Percentiles rank a stretch among this genome's conserved stretches.
These are phyloP conservation scores for Bipolaris bicolor DNA, from an alignment of 2,329 filamentous ascomycete genomes.

Conservation along the genomic window DNA sequence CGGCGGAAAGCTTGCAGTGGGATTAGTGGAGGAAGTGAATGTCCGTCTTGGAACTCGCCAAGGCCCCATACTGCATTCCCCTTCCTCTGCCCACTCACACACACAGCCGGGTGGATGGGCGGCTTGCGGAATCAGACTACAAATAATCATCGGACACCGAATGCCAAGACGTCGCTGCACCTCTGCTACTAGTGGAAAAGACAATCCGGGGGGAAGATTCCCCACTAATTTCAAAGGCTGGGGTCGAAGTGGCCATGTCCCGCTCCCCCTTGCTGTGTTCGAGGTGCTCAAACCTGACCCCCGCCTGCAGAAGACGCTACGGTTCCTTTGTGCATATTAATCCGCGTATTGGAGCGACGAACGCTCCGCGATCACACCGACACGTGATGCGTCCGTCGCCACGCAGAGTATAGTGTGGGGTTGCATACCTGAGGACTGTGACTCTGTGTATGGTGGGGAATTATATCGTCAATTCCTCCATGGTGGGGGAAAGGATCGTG, in stretches of 20 bases:
- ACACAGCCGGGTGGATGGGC: too few relatives aligned
- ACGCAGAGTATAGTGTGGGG: conserved; percentile 3
- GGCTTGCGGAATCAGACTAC: too few relatives aligned
- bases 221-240: conserved; percentile 3
- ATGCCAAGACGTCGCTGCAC: background rate
- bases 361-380: conserved; percentile 18
- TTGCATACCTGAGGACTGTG: background rate
- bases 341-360: conserved; percentile 25
- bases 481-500: too few relatives aligned
- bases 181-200: background rate
- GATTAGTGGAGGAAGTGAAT: conserved; percentile 25
- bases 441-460: too few relatives aligned
- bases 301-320: conserved; percentile 17
- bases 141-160: too few relatives aligned
- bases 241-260: background rate
- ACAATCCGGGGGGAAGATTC: conserved; percentile 1
- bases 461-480: too few relatives aligned
- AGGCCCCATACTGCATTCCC: conserved; percentile 6
- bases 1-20: conserved; percentile 8
- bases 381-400: conserved; percentile 16
- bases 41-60: conserved; percentile 30
- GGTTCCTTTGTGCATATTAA: conserved; percentile 25
- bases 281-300: background rate
- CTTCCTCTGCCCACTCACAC: conserved; percentile 23
- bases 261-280: background rate